phyloP scores from a whole-genome alignment of 495 filamentous ascomycete genomes.

The Emericellopsis terricola region DNA sequence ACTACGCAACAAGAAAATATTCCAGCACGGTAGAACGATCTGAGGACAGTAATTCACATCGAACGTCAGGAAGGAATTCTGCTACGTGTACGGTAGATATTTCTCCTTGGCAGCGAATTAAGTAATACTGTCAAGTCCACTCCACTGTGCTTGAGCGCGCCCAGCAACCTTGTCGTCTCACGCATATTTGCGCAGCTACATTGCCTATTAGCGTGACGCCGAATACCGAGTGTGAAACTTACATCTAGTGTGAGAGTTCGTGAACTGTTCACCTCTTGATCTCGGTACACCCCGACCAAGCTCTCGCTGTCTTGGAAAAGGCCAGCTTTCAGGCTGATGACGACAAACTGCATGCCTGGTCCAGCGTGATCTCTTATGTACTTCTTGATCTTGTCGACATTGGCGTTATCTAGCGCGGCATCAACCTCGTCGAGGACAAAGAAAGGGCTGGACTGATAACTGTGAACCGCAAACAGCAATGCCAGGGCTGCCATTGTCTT shows the following conservation, averaged over 20 bases:
- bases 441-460: constrained; percentile 84
- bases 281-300: constrained; percentile 83
- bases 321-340: constrained; percentile 85
- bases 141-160: too few species aligned
- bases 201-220: too few species aligned
- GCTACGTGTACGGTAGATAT: too few species aligned
- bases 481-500: constrained; percentile 98
- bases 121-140: too few species aligned
- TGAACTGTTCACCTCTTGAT: constrained; percentile 81
- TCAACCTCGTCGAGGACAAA: constrained; percentile 98
- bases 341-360: constrained; percentile 97
- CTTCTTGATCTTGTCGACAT: constrained; percentile 84
- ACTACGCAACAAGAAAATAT: too few species aligned
- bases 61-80: too few species aligned
- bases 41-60: too few species aligned
- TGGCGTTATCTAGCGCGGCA: constrained; percentile 89
- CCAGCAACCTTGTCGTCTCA: too few species aligned
- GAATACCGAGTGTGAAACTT: constrained; percentile 35
- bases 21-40: too few species aligned
- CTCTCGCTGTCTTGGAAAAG: constrained; percentile 90
- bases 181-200: constrained; percentile 17
- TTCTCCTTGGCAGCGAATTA: too few species aligned
- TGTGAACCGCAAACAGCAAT: constrained; percentile 88
- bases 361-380: constrained; percentile 89
- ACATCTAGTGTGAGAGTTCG: constrained; percentile 87